These are phyloP conservation scores for Stachybotrys chartarum DNA, from an alignment of 2,329 filamentous ascomycete species.

Conservation along the genomic window DNA sequence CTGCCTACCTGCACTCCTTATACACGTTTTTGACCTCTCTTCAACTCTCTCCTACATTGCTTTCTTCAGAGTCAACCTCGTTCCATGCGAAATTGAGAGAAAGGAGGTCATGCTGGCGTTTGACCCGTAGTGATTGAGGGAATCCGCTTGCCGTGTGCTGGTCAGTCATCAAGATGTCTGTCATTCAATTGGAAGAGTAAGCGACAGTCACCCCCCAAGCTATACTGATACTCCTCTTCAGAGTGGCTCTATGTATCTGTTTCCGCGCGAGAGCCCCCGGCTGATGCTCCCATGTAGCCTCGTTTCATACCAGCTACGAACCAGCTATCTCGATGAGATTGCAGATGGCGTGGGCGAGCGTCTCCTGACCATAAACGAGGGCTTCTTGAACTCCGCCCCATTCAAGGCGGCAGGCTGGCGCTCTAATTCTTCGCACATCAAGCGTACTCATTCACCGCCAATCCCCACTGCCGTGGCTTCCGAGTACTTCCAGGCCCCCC, in stretches of 20 bases:
- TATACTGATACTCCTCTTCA: not conserved
- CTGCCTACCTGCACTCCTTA: no score
- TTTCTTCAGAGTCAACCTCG: no score
- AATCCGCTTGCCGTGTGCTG: not conserved
- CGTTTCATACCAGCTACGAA: constrained; percentile 74
- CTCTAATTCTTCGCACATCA: constrained; percentile 65
- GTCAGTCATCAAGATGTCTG: constrained; percentile 20
- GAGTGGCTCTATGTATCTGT: not conserved
- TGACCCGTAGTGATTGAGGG: no score
- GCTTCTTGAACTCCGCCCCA: constrained; percentile 69
- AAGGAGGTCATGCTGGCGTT: no score
- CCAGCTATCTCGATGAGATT: constrained; percentile 71
- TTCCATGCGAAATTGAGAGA: no score
- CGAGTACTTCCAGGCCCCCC: constrained; percentile 74
- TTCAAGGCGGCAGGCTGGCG: constrained; percentile 82
- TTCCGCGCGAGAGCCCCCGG: not conserved
- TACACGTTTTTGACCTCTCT: no score
- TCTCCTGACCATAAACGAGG: constrained; percentile 73
- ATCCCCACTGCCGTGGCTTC: constrained; percentile 77
- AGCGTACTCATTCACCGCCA: constrained; percentile 77
- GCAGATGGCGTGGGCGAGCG: constrained; percentile 81
- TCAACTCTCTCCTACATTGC: no score
- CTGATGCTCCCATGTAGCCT: constrained; percentile 43
- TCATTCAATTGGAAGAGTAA: constrained; percentile 32
- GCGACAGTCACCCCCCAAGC: constrained; percentile 3